phyloP scores from a whole-genome alignment of 1,284 basidiomycete species.

The Fomitiporia mediterranea region DNA sequence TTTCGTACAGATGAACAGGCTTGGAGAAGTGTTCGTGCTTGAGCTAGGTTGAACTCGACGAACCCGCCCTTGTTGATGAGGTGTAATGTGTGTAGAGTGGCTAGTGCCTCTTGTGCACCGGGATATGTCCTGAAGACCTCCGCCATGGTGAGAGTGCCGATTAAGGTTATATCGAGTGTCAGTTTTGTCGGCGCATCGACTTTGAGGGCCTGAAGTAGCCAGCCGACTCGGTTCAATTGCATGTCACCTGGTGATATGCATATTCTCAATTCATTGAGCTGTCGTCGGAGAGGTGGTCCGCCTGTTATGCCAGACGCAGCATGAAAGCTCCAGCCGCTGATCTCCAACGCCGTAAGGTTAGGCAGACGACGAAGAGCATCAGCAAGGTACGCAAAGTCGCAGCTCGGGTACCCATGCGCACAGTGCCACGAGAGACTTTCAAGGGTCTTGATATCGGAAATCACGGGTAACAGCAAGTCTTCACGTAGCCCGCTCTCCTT shows the following conservation, averaged over 20 bases:
- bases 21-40: conserved; percentile 15
- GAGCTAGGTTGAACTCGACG: conserved; percentile 17
- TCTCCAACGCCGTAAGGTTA: conserved; percentile 6
- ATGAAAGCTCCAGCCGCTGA: conserved; percentile 20
- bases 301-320: conserved; percentile 5
- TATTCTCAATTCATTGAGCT: conserved; percentile 8
- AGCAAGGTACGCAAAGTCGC: conserved; percentile 14
- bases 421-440: conserved; percentile 18
- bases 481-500: conserved; percentile 18
- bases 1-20: conserved; percentile 10
- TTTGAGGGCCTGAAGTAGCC: conserved; percentile 17
- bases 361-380: conserved; percentile 11
- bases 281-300: conserved; percentile 1
- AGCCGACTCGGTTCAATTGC: conserved; percentile 16
- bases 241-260: conserved; percentile 17
- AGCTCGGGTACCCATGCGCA: conserved; percentile 17
- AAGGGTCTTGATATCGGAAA: conserved; percentile 9
- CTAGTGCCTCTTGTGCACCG: conserved; percentile 1
- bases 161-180: conserved; percentile 17
- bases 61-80: conserved; percentile 20
- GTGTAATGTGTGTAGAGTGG: conserved; percentile 3
- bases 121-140: conserved; percentile 11
- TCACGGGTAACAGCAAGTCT: conserved; percentile 7
- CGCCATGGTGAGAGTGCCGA: conserved; percentile 15
- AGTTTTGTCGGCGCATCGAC: conserved; percentile 9